Evolutionary conservation across 352 stramenopile species (phyloP).

Genomic region (Globisporangium cederbergense): DNA sequence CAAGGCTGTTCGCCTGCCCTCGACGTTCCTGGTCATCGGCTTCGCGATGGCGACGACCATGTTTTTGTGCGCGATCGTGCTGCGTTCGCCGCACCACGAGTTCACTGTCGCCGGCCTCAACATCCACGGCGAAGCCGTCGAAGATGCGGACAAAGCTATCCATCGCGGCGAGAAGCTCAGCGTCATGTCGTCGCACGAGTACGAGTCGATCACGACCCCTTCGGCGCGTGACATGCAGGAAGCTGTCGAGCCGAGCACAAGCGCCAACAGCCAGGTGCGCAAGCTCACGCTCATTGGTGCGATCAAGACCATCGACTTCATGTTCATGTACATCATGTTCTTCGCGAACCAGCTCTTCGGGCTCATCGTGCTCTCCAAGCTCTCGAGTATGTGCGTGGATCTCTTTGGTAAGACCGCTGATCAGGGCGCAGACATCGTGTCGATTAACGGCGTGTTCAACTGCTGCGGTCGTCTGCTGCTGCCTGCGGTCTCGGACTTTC

Average conservation of each 20-base stretch:
- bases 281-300: conserved; percentile 48
- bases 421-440: conserved; percentile 44
- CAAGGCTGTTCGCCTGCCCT: conserved; percentile 23
- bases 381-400: conserved; percentile 49
- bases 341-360: conserved; percentile 62
- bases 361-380: conserved; percentile 59
- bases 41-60: conserved; percentile 38
- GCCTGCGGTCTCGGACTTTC: conserved; percentile 40
- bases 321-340: conserved; percentile 71
- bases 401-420: conserved; percentile 43
- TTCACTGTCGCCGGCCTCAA: conserved; percentile 52
- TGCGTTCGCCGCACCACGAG: conserved; percentile 43
- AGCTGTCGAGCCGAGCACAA: conserved; percentile 21
- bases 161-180: conserved; percentile 37
- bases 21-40: conserved; percentile 42
- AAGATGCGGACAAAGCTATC: conserved; percentile 30
- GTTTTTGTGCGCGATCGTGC: conserved; percentile 33
- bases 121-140: conserved; percentile 53
- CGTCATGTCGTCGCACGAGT: conserved; percentile 41
- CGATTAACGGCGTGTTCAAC: conserved; percentile 62
- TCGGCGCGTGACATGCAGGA: conserved; percentile 32
- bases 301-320: conserved; percentile 52
- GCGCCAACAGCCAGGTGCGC: conserved; percentile 40
- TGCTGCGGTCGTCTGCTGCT: conserved; percentile 47
- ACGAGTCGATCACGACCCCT: conserved; percentile 39